phyloP scores from a whole-genome alignment of 78 protist genomes.

The Dictyostelium brefeldianum region DNA sequence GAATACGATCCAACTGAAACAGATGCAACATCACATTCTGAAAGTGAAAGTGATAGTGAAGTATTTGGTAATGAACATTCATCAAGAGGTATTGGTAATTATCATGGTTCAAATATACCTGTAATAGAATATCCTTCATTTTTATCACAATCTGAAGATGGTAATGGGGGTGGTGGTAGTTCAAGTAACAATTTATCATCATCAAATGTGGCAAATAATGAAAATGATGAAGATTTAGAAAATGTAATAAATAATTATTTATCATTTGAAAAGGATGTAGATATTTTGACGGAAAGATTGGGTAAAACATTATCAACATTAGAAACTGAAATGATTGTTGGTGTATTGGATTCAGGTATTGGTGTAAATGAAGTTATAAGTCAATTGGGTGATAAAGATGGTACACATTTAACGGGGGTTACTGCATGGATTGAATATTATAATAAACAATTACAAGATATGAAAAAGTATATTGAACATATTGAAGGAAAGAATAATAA shows the following conservation, averaged over 20 bases:
- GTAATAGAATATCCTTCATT: constrained; percentile 1
- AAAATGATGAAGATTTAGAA: constrained; percentile 65
- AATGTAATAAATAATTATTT: constrained; percentile 30
- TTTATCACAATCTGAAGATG: not conserved
- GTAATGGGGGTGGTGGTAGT: not conserved
- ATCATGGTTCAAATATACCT: not conserved
- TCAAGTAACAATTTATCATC: not conserved
- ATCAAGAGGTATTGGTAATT: not conserved
- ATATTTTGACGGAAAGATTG: constrained; percentile 61
- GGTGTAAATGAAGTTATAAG: constrained; percentile 43
- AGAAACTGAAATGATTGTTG: constrained; percentile 73
- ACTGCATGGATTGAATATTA: constrained; percentile 81
- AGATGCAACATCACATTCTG: not conserved
- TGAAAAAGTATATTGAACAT: constrained; percentile 84
- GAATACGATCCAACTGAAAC: constrained; percentile 7
- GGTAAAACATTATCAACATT: constrained; percentile 30
- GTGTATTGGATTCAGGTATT: constrained; percentile 41
- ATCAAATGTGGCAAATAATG: not conserved
- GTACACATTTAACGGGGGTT: constrained; percentile 73
- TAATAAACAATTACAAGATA: constrained; percentile 68
- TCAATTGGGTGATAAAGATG: constrained; percentile 57
- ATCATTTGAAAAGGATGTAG: constrained; percentile 64
- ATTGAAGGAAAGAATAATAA: constrained; percentile 76
- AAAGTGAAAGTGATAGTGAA: constrained; percentile 1
- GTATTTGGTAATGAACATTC: not conserved